Conservation (phyloP, 2,329 filamentous ascomycete species). For the Penicillium occitanis region DNA sequence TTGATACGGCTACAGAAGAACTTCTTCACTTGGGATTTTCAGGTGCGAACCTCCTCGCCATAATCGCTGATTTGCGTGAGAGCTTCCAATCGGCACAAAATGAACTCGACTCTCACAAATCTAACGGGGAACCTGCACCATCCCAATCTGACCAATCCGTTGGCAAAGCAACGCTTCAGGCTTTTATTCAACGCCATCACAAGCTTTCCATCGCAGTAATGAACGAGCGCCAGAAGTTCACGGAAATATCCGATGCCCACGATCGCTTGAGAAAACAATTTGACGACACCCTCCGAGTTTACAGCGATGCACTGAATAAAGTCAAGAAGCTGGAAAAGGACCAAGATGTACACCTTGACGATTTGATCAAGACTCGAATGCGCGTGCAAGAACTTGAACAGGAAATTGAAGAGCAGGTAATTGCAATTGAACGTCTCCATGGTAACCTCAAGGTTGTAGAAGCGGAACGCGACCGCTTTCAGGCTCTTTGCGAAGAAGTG, state of each 20-base stretch:
- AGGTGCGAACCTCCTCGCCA: slow-evolving; percentile 31
- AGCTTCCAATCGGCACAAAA: slow-evolving; percentile 46
- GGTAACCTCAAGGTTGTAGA: slow-evolving; percentile 35
- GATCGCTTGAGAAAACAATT: slow-evolving; percentile 47
- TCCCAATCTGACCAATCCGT: slow-evolving; percentile 33
- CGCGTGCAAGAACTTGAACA: slow-evolving; percentile 44
- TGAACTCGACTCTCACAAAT: slow-evolving; percentile 44
- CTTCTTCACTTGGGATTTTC: slow-evolving; percentile 43
- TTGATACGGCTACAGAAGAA: slow-evolving; percentile 38
- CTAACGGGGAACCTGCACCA: slow-evolving; percentile 43
- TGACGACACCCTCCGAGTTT: slow-evolving; percentile 41
- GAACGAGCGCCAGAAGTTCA: slow-evolving; percentile 34
- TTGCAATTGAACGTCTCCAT: slow-evolving; percentile 44
- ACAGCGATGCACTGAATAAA: slow-evolving; percentile 39
- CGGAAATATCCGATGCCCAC: slow-evolving; percentile 40
- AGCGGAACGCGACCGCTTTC: not conserved
- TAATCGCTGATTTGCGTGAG: slow-evolving; percentile 38
- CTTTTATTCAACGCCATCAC: slow-evolving; percentile 42
- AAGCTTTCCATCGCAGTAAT: slow-evolving; percentile 36
- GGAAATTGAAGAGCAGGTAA: slow-evolving; percentile 41
- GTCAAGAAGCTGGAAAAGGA: slow-evolving; percentile 41
- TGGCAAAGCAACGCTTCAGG: slow-evolving; percentile 41
- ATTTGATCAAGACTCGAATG: slow-evolving; percentile 48
- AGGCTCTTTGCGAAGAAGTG: slow-evolving; percentile 21
- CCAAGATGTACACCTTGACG: slow-evolving; percentile 44